phyloP scores from a whole-genome alignment of 768 basidiomycete species.

The Aureoboletus auriporus region DNA sequence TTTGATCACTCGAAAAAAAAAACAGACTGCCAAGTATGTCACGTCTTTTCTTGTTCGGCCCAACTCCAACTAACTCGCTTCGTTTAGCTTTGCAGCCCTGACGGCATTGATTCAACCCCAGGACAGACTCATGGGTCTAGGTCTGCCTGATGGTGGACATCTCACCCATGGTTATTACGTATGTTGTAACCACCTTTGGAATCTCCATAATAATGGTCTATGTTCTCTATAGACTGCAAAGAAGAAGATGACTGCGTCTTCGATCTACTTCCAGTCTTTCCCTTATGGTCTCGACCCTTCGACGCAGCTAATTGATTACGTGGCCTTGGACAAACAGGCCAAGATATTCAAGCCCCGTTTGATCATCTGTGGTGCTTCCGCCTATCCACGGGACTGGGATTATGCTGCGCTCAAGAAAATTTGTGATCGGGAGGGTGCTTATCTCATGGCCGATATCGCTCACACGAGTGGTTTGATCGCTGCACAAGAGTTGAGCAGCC shows the following conservation, averaged over 20 bases:
- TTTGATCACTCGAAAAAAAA: no score
- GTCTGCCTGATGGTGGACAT: slow-evolving; percentile 95
- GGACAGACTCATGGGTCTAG: slow-evolving; percentile 98
- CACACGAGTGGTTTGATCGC: slow-evolving; percentile 96
- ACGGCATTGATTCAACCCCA: slow-evolving; percentile 96
- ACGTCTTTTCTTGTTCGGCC: not conserved
- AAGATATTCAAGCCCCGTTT: slow-evolving; percentile 94
- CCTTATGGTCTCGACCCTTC: slow-evolving; percentile 84
- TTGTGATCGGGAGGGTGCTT: slow-evolving; percentile 85
- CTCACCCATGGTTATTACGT: slow-evolving; percentile 97
- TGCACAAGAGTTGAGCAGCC: slow-evolving; percentile 83
- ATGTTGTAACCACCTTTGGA: slow-evolving; percentile 23
- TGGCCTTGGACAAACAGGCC: slow-evolving; percentile 73
- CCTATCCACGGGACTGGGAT: slow-evolving; percentile 99
- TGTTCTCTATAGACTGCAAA: slow-evolving; percentile 70
- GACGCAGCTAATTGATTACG: slow-evolving; percentile 90
- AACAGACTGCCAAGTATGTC: slow-evolving; percentile 81
- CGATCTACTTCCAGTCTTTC: slow-evolving; percentile 99
- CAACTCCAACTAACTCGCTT: slow-evolving; percentile 10
- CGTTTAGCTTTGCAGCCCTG: slow-evolving; percentile 86
- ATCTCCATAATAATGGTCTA: not conserved
- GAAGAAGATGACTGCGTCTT: slow-evolving; percentile 99
- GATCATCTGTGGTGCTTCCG: slow-evolving; percentile 96
- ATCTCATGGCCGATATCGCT: slow-evolving; percentile 94
- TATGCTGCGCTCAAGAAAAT: slow-evolving; percentile 78